Conservation (phyloP, 1,139 yeast genomes). For the Arxiozyma slooffiae region DNA sequence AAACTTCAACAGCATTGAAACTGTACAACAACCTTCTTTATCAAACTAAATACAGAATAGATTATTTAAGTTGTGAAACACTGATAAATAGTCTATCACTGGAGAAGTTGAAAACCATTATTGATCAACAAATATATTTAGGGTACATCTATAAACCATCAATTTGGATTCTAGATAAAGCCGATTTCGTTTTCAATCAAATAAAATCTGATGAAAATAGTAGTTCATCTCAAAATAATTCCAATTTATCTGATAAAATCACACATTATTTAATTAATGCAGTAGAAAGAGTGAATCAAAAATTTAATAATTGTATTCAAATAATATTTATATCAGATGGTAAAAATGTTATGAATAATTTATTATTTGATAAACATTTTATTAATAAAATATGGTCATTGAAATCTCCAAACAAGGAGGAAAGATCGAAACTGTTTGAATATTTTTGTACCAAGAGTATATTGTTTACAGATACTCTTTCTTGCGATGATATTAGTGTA, state of each 20-base stretch:
- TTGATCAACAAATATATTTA: slow-evolving; percentile 46
- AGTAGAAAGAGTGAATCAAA: slow-evolving; percentile 33
- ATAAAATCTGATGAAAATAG: slow-evolving; percentile 11
- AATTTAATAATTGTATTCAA: slow-evolving; percentile 30
- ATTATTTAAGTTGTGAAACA: slow-evolving; percentile 43
- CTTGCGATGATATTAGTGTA: background rate
- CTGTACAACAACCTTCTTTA: slow-evolving; percentile 37
- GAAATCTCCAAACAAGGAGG: slow-evolving; percentile 59
- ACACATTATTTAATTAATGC: slow-evolving; percentile 32
- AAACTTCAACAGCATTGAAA: slow-evolving; percentile 45
- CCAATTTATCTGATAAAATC: slow-evolving; percentile 26
- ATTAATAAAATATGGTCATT: slow-evolving; percentile 55
- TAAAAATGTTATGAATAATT: slow-evolving; percentile 54
- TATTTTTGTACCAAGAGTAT: slow-evolving; percentile 33
- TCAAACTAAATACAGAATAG: slow-evolving; percentile 37
- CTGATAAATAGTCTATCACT: slow-evolving; percentile 23
- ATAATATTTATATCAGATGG: slow-evolving; percentile 42
- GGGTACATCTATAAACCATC: slow-evolving; percentile 79
- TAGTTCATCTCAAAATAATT: slow-evolving; percentile 28
- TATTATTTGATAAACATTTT: slow-evolving; percentile 58
- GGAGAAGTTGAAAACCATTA: slow-evolving; percentile 40
- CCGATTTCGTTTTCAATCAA: slow-evolving; percentile 52
- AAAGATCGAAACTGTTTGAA: slow-evolving; percentile 45
- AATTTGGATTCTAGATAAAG: slow-evolving; percentile 63
- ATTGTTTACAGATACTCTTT: background rate